phyloP scores from a whole-genome alignment of 805 yeast genomes.

The Hanseniaspora thailandica region DNA sequence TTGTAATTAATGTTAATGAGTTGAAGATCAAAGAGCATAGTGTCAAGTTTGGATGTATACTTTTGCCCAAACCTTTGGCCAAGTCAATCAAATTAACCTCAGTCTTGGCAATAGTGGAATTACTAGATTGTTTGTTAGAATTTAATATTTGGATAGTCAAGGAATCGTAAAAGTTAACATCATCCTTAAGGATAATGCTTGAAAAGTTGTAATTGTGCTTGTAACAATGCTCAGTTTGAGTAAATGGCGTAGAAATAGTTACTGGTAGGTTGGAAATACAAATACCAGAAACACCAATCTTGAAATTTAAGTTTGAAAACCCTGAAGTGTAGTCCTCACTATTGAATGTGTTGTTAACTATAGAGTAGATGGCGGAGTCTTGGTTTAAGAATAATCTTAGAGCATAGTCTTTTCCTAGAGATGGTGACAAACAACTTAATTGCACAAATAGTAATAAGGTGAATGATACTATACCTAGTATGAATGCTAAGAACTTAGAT shows the following conservation, averaged over 20 bases:
- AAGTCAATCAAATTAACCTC: constrained; percentile 27
- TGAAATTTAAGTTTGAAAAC: constrained; percentile 34
- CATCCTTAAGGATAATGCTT: constrained; percentile 13
- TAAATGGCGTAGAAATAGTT: constrained; percentile 16
- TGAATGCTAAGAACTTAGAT: constrained; percentile 34
- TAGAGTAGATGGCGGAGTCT: constrained; percentile 34
- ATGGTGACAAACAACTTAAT: constrained; percentile 40
- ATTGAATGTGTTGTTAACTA: constrained; percentile 32
- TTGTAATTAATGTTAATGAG: neutral
- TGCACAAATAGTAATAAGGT: constrained; percentile 45
- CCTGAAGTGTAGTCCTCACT: constrained; percentile 19
- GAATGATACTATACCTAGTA: constrained; percentile 37
- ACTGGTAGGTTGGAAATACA: constrained; percentile 35
- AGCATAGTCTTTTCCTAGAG: constrained; percentile 31
- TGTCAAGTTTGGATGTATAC: constrained; percentile 11
- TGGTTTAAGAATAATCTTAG: constrained; percentile 39
- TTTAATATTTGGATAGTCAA: constrained; percentile 23
- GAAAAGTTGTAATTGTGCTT: constrained; percentile 20
- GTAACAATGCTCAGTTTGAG: constrained; percentile 21
- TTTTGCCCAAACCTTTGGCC: constrained; percentile 25
- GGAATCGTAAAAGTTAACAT: constrained; percentile 22
- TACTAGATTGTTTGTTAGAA: constrained; percentile 25
- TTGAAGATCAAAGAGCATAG: neutral
- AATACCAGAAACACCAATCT: constrained; percentile 45
- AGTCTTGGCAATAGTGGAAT: constrained; percentile 31